These are phyloP conservation scores for Macrolepiota fuliginosa DNA, from an alignment of 768 basidiomycete genomes.

Conservation along the genomic window DNA sequence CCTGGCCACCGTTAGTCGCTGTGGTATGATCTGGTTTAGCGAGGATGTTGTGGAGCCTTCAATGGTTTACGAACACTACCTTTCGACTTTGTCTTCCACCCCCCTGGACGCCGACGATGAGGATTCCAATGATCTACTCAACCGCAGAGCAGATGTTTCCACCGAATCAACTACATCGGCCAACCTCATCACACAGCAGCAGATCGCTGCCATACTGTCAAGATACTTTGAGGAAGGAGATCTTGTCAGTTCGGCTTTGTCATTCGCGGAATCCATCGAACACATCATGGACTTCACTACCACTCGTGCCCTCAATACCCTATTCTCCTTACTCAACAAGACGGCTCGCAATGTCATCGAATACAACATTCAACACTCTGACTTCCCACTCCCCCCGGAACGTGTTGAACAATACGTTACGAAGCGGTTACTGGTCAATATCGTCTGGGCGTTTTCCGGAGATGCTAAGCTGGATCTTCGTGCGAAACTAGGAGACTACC, in stretches of 20 bases:
- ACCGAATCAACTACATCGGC: conserved; percentile 53
- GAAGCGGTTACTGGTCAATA: conserved; percentile 84
- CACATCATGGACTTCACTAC: conserved; percentile 99
- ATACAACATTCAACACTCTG: conserved; percentile 92
- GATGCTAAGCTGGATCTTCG: conserved; percentile 91
- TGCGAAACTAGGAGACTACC: conserved; percentile 84
- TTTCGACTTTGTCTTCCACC: conserved; percentile 68
- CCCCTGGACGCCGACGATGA: conserved; percentile 92
- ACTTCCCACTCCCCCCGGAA: conserved; percentile 87
- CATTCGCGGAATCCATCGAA: conserved; percentile 80
- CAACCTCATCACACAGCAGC: conserved; percentile 72
- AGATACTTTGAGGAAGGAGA: conserved; percentile 83
- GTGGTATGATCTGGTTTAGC: conserved; percentile 99
- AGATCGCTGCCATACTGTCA: conserved; percentile 71
- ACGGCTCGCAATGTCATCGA: conserved; percentile 90
- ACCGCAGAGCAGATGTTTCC: conserved; percentile 54
- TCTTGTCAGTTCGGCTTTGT: conserved; percentile 75
- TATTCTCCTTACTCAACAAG: conserved; percentile 97
- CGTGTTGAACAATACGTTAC: conserved; percentile 88
- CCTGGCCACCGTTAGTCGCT: conserved; percentile 97
- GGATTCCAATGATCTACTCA: conserved; percentile 56
- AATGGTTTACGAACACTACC: conserved; percentile 92
- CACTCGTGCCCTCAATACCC: conserved; percentile 88
- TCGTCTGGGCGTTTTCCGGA: conserved; percentile 98
- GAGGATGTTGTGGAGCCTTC: conserved; percentile 89